phyloP scores from a whole-genome alignment of 768 basidiomycete species.

The Peribolospora kevripleyi region DNA sequence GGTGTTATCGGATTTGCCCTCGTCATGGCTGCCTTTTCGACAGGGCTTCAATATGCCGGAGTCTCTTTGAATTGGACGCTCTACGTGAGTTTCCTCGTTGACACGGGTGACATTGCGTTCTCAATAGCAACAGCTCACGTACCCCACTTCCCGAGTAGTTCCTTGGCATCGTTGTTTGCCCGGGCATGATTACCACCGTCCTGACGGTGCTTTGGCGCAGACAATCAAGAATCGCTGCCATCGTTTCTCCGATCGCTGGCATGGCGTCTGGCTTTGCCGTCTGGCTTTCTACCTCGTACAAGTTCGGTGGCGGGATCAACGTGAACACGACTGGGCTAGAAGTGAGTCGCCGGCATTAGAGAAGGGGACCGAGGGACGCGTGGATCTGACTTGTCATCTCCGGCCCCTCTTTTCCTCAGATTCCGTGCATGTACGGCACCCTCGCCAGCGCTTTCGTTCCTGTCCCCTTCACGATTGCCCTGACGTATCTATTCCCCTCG shows the following conservation, averaged over 20 bases:
- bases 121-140: background rate
- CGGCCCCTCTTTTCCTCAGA: background rate
- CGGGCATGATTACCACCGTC: background rate
- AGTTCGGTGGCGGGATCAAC: background rate
- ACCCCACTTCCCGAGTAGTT: background rate
- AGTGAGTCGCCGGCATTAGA: background rate
- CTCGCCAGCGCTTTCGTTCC: background rate
- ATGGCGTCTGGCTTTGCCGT: background rate
- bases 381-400: background rate
- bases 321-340: background rate
- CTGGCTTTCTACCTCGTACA: constrained; percentile 1
- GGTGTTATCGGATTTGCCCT: constrained; percentile 14
- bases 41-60: constrained; percentile 14
- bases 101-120: background rate
- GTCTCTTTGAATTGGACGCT: constrained; percentile 18
- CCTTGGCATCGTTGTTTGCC: background rate
- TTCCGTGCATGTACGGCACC: constrained; percentile 4
- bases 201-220: constrained; percentile 5
- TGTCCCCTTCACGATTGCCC: background rate
- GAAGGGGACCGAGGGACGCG: background rate
- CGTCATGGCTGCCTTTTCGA: constrained; percentile 16
- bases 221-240: constrained; percentile 1
- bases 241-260: background rate
- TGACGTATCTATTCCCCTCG: too few relatives aligned
- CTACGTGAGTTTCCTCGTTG: background rate